A percentile compares a stretch with the other conserved stretches of the same genome.
Evolutionary conservation across 139 green algal species (phyloP).

Genomic region (Picochlorum sp.): DNA sequence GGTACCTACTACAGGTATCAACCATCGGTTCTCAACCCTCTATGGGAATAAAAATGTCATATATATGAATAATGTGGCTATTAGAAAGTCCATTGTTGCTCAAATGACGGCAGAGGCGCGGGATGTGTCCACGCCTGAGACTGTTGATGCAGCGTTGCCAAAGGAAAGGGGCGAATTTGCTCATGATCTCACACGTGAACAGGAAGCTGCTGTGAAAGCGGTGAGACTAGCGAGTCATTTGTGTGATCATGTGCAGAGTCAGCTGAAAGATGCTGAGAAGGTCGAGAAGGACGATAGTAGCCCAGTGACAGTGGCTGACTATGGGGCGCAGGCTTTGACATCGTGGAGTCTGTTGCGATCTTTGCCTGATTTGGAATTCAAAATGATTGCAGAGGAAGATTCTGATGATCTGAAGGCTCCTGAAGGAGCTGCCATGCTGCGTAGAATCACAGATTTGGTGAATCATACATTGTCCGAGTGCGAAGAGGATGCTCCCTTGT

Average conservation of each 20-base stretch:
- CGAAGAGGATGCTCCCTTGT: constrained; percentile 2
- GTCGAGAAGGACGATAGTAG: constrained; percentile 75
- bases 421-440: constrained; percentile 53
- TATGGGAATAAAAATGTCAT: too few species aligned
- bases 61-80: too few species aligned
- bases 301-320: constrained; percentile 93
- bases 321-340: constrained; percentile 85
- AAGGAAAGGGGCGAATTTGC: background rate
- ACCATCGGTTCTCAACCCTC: too few species aligned
- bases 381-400: constrained; percentile 90
- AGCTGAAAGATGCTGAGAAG: constrained; percentile 53
- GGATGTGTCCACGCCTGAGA: too few species aligned
- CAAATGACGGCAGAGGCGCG: too few species aligned
- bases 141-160: too few species aligned
- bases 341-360: constrained; percentile 65
- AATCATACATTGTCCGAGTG: constrained; percentile 44
- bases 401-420: constrained; percentile 50
- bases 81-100: too few species aligned
- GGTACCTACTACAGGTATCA: too few species aligned
- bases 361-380: constrained; percentile 40
- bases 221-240: constrained; percentile 54
- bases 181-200: constrained; percentile 23
- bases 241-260: constrained; percentile 57
- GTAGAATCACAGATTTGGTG: constrained; percentile 77
- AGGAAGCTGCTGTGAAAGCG: constrained; percentile 44